A percentile compares a stretch with the other conserved stretches of the same genome.
These are phyloP conservation scores for Pseudomonodictys pantanalensis DNA, from an alignment of 495 filamentous ascomycete genomes.

Conservation along the genomic window DNA sequence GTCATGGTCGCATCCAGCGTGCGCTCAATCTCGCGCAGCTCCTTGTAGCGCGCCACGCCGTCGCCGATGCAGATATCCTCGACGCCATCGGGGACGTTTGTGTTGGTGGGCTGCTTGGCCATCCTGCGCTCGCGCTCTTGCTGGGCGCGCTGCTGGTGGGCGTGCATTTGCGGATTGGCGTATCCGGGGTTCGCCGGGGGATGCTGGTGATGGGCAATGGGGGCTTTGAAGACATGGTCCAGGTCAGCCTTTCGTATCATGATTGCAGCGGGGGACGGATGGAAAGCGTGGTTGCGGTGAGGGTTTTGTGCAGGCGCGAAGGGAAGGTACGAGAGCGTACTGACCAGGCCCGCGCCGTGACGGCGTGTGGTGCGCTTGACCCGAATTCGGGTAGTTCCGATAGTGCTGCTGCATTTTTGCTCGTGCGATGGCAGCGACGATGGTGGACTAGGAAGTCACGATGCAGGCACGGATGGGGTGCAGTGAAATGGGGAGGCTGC, in stretches of 20 bases:
- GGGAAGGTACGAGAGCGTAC: slow-evolving; percentile 15
- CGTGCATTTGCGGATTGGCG: slow-evolving; percentile 42
- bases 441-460: slow-evolving; percentile 10
- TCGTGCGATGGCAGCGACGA: slow-evolving; percentile 21
- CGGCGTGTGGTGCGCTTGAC: slow-evolving; percentile 34
- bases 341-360: slow-evolving; percentile 35
- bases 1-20: slow-evolving; percentile 91
- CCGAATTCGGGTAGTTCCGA: slow-evolving; percentile 40
- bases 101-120: slow-evolving; percentile 87
- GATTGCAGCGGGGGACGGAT: slow-evolving; percentile 1
- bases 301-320: neutral
- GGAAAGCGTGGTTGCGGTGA: neutral
- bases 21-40: slow-evolving; percentile 81
- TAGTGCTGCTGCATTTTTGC: slow-evolving; percentile 38
- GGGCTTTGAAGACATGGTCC: slow-evolving; percentile 42
- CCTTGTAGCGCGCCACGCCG: slow-evolving; percentile 75
- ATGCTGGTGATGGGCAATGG: slow-evolving; percentile 27
- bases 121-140: slow-evolving; percentile 65
- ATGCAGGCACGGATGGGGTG: slow-evolving; percentile 12
- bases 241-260: slow-evolving; percentile 45
- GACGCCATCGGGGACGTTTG: slow-evolving; percentile 84
- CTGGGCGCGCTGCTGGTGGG: slow-evolving; percentile 55
- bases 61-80: slow-evolving; percentile 78
- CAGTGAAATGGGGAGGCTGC: slow-evolving; percentile 16
- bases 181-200: slow-evolving; percentile 18